phyloP scores from a whole-genome alignment of 2,329 filamentous ascomycete genomes.

The Blastomyces emzantsi region DNA sequence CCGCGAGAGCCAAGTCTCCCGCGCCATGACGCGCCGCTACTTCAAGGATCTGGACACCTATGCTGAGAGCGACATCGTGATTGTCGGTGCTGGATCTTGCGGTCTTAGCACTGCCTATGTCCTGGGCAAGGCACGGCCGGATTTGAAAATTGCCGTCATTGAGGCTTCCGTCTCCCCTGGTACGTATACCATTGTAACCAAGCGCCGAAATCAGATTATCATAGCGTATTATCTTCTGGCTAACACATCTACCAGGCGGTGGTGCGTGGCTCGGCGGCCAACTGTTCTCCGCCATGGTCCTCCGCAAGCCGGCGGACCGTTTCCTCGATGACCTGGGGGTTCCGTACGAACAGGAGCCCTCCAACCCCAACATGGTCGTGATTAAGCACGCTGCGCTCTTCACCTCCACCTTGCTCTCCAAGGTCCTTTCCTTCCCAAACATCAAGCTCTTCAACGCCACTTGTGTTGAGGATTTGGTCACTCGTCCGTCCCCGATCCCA shows the following conservation, averaged over 20 bases:
- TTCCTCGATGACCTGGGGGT: conserved; percentile 77
- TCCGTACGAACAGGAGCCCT: conserved; percentile 78
- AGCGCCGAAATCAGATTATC: neutral
- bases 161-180: conserved; percentile 77
- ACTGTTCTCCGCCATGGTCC: conserved; percentile 90
- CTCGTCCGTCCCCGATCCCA: conserved; percentile 51
- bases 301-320: conserved; percentile 82
- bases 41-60: conserved; percentile 82
- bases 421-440: conserved; percentile 77
- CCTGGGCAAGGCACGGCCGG: conserved; percentile 71
- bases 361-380: conserved; percentile 78
- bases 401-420: conserved; percentile 76
- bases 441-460: conserved; percentile 97
- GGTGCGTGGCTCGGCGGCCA: conserved; percentile 91
- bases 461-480: conserved; percentile 85
- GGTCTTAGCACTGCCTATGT: conserved; percentile 78
- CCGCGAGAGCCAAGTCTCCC: conserved; percentile 83
- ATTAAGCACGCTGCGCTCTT: conserved; percentile 92
- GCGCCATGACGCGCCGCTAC: conserved; percentile 90
- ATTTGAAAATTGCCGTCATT: conserved; percentile 84
- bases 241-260: conserved; percentile 47
- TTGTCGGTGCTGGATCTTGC: conserved; percentile 82
- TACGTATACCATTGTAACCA: conserved; percentile 17
- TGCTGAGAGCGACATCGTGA: conserved; percentile 89
- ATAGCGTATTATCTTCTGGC: neutral